Evolutionary conservation across 1,284 basidiomycete species (phyloP).

Genomic region (Apiotrichum porosum): DNA sequence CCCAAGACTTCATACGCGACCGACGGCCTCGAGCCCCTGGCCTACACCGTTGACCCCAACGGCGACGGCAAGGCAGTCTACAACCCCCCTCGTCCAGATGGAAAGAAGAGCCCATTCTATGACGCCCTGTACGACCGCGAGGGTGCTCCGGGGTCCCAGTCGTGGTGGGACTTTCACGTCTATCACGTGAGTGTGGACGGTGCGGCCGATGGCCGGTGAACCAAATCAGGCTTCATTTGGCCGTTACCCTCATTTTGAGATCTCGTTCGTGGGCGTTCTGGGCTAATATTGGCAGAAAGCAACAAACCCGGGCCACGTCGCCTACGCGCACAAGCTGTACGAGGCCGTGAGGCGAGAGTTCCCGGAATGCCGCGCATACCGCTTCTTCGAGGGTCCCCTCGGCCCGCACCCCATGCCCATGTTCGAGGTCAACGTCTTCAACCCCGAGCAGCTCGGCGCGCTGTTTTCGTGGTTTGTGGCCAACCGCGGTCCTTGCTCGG

Average conservation of each 20-base stretch:
- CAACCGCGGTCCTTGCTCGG: constrained; percentile 63
- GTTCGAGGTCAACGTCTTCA: constrained; percentile 67
- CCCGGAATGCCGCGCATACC: constrained; percentile 17
- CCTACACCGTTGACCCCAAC: constrained; percentile 50
- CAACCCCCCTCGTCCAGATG: constrained; percentile 20
- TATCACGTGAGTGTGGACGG: constrained; percentile 49
- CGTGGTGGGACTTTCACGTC: constrained; percentile 22
- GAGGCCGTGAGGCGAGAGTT: constrained; percentile 21
- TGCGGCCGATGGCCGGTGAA: constrained; percentile 12
- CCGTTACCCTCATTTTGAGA: no score
- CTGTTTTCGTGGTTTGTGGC: constrained; percentile 62
- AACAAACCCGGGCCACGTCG: constrained; percentile 16
- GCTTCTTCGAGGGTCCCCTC: constrained; percentile 15
- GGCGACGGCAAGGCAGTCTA: constrained; percentile 59
- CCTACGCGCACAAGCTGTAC: constrained; percentile 19
- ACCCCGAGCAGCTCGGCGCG: constrained; percentile 61
- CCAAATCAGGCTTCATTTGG: no score
- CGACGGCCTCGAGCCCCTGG: constrained; percentile 38
- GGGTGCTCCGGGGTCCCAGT: neutral
- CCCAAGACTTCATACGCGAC: constrained; percentile 6
- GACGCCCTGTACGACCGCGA: constrained; percentile 13
- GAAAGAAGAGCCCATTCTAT: constrained; percentile 15
- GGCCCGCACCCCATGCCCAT: constrained; percentile 55
- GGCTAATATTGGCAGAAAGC: no score
- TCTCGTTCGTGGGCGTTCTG: no score